Base-by-base conservation (phyloP, 1,139 yeast species). In the Saccharomyces hybrid region DNA sequence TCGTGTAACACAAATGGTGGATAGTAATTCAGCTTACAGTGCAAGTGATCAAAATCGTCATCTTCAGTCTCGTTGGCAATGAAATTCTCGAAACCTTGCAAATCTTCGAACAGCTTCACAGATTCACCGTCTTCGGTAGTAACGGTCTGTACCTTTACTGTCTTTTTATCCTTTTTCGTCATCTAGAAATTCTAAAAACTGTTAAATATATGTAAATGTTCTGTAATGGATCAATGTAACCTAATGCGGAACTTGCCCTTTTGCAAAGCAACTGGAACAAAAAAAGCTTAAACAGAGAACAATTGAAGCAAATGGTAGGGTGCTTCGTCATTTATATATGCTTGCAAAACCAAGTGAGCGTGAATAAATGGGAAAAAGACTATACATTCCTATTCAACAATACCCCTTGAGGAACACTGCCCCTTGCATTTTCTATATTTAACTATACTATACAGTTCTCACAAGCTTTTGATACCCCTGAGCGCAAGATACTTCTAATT, bases 31-130 rank as follows among this genome's bases (percentile, higher is more conserved):
- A 84, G 74, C 61, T 79, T 83, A 51, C 88, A 88, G 66, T 84
- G 87, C 63, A 83, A 74, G 64, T 82, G 80, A 65, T 82, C 87
- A 65, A 79, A 83, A 57, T 84, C 90, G 57, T 85, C 83, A 68
- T 85, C 91, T 80, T 88, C 84, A 11, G 87, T 81, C 66, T 84
- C 90, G 64, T 84, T 88, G 64, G 83, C 77, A 57, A 85, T 75
- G 68, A 75, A 85, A 50, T 77, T 76, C 67, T 84, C 88, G 65
- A 85, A 85, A 23, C 81, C 76, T 14, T 75, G 76, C 61, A 85
- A 71, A 57, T 81, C 85, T 52, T 85, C 91, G 70, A 85, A 85
- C 51, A 69, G 73, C 50, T 68, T 66, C 60, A 66, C 46, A 28
- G 58, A 55, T 44, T 66, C 70, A 57, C 71, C 71, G 13, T 57